Evolutionary conservation across 257 asterid species (phyloP), one percentile per base, ranked within the genome.

Genomic region (Solanum raphanifolium): DNA sequence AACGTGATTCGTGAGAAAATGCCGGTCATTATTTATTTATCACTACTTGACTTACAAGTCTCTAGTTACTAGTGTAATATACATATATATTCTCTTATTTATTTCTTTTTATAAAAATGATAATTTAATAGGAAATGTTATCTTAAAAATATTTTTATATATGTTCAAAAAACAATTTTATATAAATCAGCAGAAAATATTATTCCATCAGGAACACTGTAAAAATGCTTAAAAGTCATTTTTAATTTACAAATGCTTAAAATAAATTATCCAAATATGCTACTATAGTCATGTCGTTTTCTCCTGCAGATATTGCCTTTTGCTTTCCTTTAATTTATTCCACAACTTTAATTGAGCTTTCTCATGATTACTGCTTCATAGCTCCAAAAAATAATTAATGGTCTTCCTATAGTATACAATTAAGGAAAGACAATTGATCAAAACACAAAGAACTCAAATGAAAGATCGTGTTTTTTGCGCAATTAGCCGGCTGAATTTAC

Each of bases 371-470:
- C 38, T 27, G 15, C 43, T 79, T 43, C 25, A 25, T n/a, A 43
- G 12, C 25, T 81, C n/a, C 29, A 81, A 43, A 43, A 79, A 4
- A 9, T 60, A 60, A 23, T 60, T 55, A 55, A 55, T 55, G 23
- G 25, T 20, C 66, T 8, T 55, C 66, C 25, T 55, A 18, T 55
- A 3, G 25, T 6, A 55, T 55, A 55, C 38, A 52, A 15, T 15
- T 48, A 48, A 48, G 60, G 23, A 89, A 95, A 94, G 69, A 95
- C 94, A 34, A 74, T 92, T 2, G 98, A 96, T 90, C 93, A 88
- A 87, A 93, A 94, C 48, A 78, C 5, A 98, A 81, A 93, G 98
- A 89, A 89, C 87, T 91, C 90, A 90, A 66, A 93, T 95, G 98
- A 94, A 95, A 88, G 72, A 88, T 87, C 97, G 93, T 13, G 6